Evolutionary conservation across 2,329 filamentous ascomycete genomes (phyloP), one percentile per base, ranked within the genome.

Genomic region (Bimuria novae-zelandiae): DNA sequence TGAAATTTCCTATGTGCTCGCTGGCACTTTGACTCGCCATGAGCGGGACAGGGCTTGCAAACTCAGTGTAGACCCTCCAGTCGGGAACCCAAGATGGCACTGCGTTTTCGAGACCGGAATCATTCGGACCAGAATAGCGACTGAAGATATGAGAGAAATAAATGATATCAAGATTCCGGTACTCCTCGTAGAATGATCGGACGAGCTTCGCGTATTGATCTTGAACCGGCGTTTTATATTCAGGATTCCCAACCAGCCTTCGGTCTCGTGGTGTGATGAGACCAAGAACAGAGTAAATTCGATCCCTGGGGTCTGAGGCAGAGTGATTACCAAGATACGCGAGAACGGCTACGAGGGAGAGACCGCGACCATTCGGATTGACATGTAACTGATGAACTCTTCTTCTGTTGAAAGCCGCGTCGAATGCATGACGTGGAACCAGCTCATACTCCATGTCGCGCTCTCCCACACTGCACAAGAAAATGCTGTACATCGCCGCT

Each of bases 11-110:
- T 30, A 71, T 65, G 16, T 65, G 54, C 16, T 61, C 43, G 23
- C 54, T 69, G 10, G 66, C 61, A 42, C 63, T 68, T 43, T 71
- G 68, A 27, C 66, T 69, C n/a, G 62, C 68, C 65, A 70, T 69
- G 8, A 71, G 53, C 22, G 68, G 68, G 7, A 71, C 66, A n/a
- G 68, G 67, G 12, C 65, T 68, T 37, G 62, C 62, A 39, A 59
- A 67, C 11, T 67, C 61, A 37, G 63, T 62, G 3, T 57, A 55
- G 2, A 57, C 57, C 21, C 67, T 50, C 65, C 67, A 71, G 36
- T 70, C 67, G 3, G 68, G 68, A 7, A 57, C 52, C 67, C 66
- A 70, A 2, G 58, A 65, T 4, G 68, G 65, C 1, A 60, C 52
- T 4, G 56, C 56, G n/a, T 53, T 10, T 3, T 60, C 35, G 7